Evolutionary conservation across 1,284 basidiomycete species (phyloP).

Genomic region (Neolentinus lepideus): DNA sequence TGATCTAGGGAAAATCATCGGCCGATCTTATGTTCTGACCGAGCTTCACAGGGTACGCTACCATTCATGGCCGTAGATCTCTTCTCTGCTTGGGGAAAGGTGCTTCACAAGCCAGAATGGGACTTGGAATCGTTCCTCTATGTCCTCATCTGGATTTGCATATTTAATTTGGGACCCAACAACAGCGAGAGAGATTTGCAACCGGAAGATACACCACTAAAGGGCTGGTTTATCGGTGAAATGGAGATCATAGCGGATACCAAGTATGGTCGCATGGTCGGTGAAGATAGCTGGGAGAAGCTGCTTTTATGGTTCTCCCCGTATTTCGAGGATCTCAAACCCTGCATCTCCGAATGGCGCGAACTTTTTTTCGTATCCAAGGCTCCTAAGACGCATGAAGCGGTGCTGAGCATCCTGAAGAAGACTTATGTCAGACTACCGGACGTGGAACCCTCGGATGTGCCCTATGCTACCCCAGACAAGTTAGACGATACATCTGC

Average conservation of each 20-base stretch:
- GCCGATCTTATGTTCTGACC: background rate
- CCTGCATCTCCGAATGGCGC: background rate
- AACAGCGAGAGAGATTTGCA: background rate
- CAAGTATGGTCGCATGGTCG: background rate
- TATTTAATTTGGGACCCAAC: background rate
- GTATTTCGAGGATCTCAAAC: conserved; percentile 2
- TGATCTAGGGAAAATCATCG: too few species aligned
- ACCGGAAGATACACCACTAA: background rate
- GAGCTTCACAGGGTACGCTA: background rate
- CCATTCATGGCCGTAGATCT: background rate
- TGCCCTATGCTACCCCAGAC: too few species aligned
- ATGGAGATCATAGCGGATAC: background rate
- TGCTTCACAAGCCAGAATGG: background rate
- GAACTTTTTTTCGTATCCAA: background rate
- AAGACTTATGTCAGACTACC: background rate
- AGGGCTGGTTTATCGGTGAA: background rate
- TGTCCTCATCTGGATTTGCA: conserved; percentile 6
- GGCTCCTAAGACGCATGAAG: background rate
- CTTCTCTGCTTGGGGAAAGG: background rate
- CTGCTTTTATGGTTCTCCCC: background rate
- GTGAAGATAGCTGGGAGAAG: background rate
- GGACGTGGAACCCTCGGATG: too few species aligned
- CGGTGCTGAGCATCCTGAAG: background rate
- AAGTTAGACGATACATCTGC: too few species aligned
- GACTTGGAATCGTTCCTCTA: conserved; percentile 5